Conservation (phyloP, 257 asterid species). For the Avicennia marina region DNA sequence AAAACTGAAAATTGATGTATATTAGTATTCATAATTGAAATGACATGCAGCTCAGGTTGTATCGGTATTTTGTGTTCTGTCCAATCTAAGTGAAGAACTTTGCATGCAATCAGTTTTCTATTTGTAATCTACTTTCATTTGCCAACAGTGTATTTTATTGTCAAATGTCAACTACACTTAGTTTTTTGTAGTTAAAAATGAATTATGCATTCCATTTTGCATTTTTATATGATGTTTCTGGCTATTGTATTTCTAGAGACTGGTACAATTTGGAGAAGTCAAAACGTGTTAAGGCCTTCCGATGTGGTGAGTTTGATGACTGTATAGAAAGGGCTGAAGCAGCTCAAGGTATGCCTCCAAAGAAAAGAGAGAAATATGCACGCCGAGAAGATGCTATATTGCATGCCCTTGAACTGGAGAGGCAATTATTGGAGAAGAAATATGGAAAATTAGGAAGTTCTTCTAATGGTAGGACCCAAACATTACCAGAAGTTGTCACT, state of each 20-base stretch:
- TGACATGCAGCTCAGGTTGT: no score
- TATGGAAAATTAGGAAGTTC: slow-evolving; percentile 57
- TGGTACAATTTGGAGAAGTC: slow-evolving; percentile 99
- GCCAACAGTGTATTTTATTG: no score
- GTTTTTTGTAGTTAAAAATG: slow-evolving; percentile 8
- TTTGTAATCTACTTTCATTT: no score
- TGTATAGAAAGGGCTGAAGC: slow-evolving; percentile 98
- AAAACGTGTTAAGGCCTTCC: slow-evolving; percentile 89
- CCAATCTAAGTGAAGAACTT: no score
- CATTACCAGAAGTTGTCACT: slow-evolving; percentile 47
- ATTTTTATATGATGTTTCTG: slow-evolving; percentile 8
- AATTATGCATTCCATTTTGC: neutral
- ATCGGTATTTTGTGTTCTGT: no score
- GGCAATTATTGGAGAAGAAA: slow-evolving; percentile 59
- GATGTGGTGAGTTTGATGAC: slow-evolving; percentile 93
- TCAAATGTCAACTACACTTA: neutral
- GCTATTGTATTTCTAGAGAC: slow-evolving; percentile 45
- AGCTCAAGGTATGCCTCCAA: slow-evolving; percentile 88
- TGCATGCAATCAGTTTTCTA: no score
- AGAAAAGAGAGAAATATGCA: slow-evolving; percentile 98
- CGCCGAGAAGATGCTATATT: slow-evolving; percentile 98
- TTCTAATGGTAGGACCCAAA: slow-evolving; percentile 36
- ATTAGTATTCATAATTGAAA: no score
- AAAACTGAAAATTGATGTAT: no score
- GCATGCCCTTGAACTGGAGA: slow-evolving; percentile 98